Conservation (phyloP, 495 filamentous ascomycete species). For the Talaromyces borbonicus region DNA sequence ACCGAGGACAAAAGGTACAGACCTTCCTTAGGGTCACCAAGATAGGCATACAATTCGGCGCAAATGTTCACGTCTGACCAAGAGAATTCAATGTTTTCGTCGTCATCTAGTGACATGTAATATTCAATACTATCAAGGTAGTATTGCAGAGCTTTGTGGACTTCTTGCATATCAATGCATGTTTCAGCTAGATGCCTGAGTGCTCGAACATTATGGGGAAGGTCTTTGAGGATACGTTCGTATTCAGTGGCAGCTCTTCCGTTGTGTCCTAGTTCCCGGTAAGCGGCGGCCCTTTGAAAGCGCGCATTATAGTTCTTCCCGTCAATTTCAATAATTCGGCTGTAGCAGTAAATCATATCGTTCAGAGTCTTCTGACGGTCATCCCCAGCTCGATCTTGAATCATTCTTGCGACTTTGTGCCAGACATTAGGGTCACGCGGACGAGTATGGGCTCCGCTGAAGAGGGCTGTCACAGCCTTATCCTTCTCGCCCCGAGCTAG, state of each 20-base stretch:
- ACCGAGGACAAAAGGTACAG: slow-evolving; percentile 57
- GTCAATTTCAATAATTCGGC: slow-evolving; percentile 54
- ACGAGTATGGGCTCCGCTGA: slow-evolving; percentile 61
- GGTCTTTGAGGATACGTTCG: slow-evolving; percentile 46
- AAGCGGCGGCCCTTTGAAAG: slow-evolving; percentile 49
- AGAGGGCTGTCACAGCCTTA: slow-evolving; percentile 56
- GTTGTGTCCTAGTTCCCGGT: slow-evolving; percentile 46
- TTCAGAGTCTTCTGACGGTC: slow-evolving; percentile 40
- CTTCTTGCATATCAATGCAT: slow-evolving; percentile 48
- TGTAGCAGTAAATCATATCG: slow-evolving; percentile 59
- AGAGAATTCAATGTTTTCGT: slow-evolving; percentile 46
- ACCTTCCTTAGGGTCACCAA: slow-evolving; percentile 51
- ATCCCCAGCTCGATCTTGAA: slow-evolving; percentile 50
- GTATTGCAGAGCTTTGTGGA: slow-evolving; percentile 44
- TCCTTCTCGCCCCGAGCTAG: slow-evolving; percentile 56
- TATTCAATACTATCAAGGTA: slow-evolving; percentile 53
- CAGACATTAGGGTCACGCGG: slow-evolving; percentile 59
- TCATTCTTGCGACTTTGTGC: slow-evolving; percentile 57
- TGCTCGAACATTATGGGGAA: slow-evolving; percentile 49
- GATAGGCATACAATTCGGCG: slow-evolving; percentile 61
- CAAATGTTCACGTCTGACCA: slow-evolving; percentile 85
- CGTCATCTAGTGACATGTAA: slow-evolving; percentile 37
- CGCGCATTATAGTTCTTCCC: slow-evolving; percentile 47
- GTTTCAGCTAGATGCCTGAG: slow-evolving; percentile 56
- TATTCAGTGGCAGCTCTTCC: slow-evolving; percentile 53